Evolutionary conservation across 768 basidiomycete genomes (phyloP).

Genomic region (Sistotremastrum niveocremeum): DNA sequence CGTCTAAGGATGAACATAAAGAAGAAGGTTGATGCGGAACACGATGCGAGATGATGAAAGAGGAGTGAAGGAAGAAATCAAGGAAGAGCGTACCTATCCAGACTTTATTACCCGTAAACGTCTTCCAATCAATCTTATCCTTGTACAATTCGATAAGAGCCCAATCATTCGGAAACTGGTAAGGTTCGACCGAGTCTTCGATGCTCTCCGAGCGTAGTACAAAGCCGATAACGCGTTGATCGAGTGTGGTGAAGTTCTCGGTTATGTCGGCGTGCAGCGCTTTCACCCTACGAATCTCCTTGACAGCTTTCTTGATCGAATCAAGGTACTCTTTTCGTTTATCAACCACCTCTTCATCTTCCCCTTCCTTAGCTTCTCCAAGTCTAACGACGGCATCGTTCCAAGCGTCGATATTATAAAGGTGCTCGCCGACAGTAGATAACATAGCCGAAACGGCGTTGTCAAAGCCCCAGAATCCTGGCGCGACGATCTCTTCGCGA

Average conservation of each 20-base stretch:
- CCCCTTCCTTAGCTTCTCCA: conserved; percentile 9
- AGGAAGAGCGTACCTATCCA: conserved; percentile 15
- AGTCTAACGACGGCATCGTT: conserved; percentile 11
- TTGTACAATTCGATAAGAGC: conserved; percentile 15
- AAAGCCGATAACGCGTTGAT: conserved; percentile 20
- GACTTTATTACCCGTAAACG: conserved; percentile 18
- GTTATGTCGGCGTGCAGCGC: conserved; percentile 16
- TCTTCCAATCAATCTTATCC: conserved; percentile 14
- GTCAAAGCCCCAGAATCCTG: conserved; percentile 15
- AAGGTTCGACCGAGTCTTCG: conserved; percentile 11
- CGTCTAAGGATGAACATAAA: neutral
- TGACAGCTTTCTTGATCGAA: conserved; percentile 11
- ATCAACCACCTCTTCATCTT: conserved; percentile 6
- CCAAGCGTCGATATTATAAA: conserved; percentile 12
- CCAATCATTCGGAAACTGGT: conserved; percentile 19
- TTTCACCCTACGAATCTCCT: conserved; percentile 13
- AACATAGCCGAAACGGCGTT: conserved; percentile 17
- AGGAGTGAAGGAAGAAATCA: conserved; percentile 7
- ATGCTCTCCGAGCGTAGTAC: conserved; percentile 20
- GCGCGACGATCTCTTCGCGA: conserved; percentile 20
- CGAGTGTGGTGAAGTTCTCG: conserved; percentile 9
- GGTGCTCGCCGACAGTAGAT: conserved; percentile 10
- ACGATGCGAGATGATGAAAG: conserved; percentile 8
- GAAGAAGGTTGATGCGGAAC: conserved; percentile 3
- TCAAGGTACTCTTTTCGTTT: conserved; percentile 12